Evolutionary conservation across 1,284 basidiomycete genomes (phyloP).

Genomic region (Puccinia hordei): DNA sequence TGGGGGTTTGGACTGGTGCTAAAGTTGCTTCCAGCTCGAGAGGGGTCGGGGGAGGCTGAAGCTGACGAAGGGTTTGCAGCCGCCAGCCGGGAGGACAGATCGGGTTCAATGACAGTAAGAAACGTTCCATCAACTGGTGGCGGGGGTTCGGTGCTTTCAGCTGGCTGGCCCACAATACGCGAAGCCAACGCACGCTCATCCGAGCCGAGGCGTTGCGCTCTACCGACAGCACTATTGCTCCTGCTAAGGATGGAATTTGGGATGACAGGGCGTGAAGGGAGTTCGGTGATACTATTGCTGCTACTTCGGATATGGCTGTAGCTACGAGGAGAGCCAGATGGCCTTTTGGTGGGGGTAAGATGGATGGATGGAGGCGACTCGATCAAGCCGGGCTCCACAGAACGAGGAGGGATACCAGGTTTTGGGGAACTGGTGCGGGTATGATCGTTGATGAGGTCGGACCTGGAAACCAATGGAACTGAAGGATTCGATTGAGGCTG

Average conservation of each 20-base stretch:
- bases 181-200: background rate
- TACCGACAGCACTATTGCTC: conserved; percentile 10
- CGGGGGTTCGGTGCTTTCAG: conserved; percentile 7
- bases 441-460: background rate
- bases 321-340: background rate
- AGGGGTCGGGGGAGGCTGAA: background rate
- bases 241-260: background rate
- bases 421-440: background rate
- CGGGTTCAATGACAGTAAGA: conserved; percentile 17
- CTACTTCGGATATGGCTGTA: conserved; percentile 14
- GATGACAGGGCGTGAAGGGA: background rate
- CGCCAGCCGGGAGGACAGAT: conserved; percentile 11
- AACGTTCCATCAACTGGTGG: conserved; percentile 26
- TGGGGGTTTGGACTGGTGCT: conserved; percentile 3
- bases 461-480: background rate
- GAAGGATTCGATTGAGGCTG: background rate
- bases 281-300: conserved; percentile 25
- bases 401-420: background rate
- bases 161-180: background rate
- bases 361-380: background rate
- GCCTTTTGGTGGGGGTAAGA: background rate
- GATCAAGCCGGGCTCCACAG: background rate
- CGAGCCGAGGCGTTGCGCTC: background rate
- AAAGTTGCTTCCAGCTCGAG: background rate
- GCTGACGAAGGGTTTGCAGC: background rate